Base-by-base conservation (phyloP, 371 early-diverging fungal species). In the Zychaea mexicana region DNA sequence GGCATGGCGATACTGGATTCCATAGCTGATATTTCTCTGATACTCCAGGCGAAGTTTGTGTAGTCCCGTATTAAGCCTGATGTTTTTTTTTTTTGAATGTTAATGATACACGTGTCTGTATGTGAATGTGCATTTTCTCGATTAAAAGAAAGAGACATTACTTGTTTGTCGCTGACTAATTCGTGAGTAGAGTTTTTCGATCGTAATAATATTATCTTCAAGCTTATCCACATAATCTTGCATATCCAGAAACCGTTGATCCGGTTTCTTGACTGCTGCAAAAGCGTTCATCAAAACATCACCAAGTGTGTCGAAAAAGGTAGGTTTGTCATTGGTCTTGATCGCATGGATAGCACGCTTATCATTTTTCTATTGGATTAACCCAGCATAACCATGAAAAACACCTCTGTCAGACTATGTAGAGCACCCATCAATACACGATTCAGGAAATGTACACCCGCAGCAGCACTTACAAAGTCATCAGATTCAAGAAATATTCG, bases 281-380 rank as follows among this genome's bases (percentile, higher is more conserved):
- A 94, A 91, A 2, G 94, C 88, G 64, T 93, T 96, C 45, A 96
- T 67, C 46, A 98, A 69, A 9, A 84, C 87, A 70, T 95, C 95
- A 47, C 93, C 86, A 15, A 97, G 62, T 42, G 84, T 86, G 52
- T 93, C 92, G 49, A 94, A 45, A 19, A 67, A 62, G 6, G 71
- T 53, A 2, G 54, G 39, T 28, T 60, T 31, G 8, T 61, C 79
- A 28, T 91, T 87, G 15, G 85, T 73, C 47, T 84, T 78, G 58
- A 33, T 8, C 24, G 22, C 17, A 81, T 73, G 22, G 61, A 70
- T 32, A 57, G 69, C 33, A 69, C 62, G 24, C 24, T 71, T 70
- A 28, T 73, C 68, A 58, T 70, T 67, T 78, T 76, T 64, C 76
- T 68, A 61, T 67, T 70, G 21, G 32, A 15, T 33, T n/a, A 8